Base-by-base conservation (phyloP, 2,329 filamentous ascomycete genomes). In the Aspergillus sp. region DNA sequence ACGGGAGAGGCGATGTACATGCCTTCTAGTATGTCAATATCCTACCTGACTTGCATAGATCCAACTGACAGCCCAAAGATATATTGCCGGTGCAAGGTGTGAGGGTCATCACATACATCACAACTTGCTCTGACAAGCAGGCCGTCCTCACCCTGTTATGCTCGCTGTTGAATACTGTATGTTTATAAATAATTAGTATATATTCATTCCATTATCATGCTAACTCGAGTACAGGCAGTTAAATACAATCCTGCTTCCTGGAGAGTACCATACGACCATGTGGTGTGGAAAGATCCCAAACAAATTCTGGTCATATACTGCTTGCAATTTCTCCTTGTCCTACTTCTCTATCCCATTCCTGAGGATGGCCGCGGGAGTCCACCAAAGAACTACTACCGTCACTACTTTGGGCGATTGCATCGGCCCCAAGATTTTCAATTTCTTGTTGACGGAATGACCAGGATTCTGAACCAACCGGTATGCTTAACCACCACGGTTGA, bases 371-470 rank as follows among this genome's bases (percentile, higher is more conserved):
- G 78, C 37, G 78, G 77, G 4, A 62, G 77, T 7, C 75, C 82
- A 1, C 81, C 85, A 5, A 95, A 94, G 71, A 98, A 98, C 65
- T 91, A 84, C 60, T 97, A 94, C 64, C 86, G 93, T 11, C 89
- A 96, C 65, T 96, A 94, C 53, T 79, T 95, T 28, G 88, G 93
- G 28, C 82, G 91, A 32, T 69, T 98, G 37, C 93, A 97, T 68
- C 82, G 93, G 37, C 88, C 91, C 1, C 90, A 96, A 64, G 93
- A 98, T 64, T 97, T 98, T 59, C 93, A 98, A 64, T 98, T 98
- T 62, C 82, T 97, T 26, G 88, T 94, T 8, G 90, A 96, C 61
- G 90, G 90, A 39, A 95, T 96, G 85, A 90, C 85, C 1, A 82
- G 90, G 56, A 88, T 97, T 38, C 73, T 98, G 40, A 93, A 94